Evolutionary conservation across 2,329 filamentous ascomycete genomes (phyloP), one percentile per base, ranked within the genome.

Genomic region (Neopestalotiopsis rosae): DNA sequence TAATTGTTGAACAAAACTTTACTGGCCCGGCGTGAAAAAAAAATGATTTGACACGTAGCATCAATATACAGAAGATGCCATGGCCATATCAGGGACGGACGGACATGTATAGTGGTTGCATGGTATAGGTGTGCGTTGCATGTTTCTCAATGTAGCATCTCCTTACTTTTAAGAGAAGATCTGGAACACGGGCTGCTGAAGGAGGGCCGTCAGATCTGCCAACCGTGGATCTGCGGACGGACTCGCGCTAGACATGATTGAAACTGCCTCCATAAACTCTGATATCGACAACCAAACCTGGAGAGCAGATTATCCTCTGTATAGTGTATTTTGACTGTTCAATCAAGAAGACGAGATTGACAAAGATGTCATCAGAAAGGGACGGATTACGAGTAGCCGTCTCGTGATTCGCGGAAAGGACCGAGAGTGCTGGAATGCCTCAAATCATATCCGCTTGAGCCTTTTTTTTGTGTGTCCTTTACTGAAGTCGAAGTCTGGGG

Each of bases 371-470:
- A 40, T 20, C 45, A 64, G 28, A 45, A 32, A 4, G 24, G 34
- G 49, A 20, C 14, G 14, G 49, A 20, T 66, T 66, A 66, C 63
- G 45, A 20, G 28, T 24, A 42, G 63, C 42, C 20, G 10, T 38
- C n/a, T 57, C 13, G 20, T 66, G 63, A 66, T 66, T 66, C 40
- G 63, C 45, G 45, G 63, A 45, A 32, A 66, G 63, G 45, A 45
- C 63, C 49, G 63, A 56, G 30, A 66, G 12, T 34, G 61, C 61
- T 24, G 20, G 61, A 38, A 9, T 20, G 45, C 10, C 10, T 42
- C 28, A 14, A 14, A 38, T 20, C 30, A 34, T 34, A 40, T n/a
- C 32, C 10, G 59, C 59, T 62, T 30, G 32, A 58, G 34, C 63
- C 10, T 14, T 30, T 65, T 30, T 28, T 63, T 14, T n/a, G 12